A percentile compares a stretch with the other conserved stretches of the same genome.
Evolutionary conservation across 352 stramenopile genomes (phyloP).

Genomic region (Phytopythium aichiense): DNA sequence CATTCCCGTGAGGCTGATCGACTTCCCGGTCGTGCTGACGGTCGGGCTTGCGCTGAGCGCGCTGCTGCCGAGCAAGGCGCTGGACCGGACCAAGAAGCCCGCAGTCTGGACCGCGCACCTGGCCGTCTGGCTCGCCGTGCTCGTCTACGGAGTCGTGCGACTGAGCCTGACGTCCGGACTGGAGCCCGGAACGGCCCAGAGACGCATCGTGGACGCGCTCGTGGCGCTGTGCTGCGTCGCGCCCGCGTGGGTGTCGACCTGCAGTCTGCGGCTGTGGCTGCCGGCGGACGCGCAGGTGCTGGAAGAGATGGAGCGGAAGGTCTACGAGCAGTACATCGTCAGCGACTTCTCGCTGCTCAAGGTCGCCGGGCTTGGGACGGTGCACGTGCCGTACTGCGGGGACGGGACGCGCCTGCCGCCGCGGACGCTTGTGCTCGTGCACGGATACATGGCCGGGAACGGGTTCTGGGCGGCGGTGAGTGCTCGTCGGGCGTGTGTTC

Average conservation of each 20-base stretch:
- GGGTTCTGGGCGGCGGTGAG: conserved; percentile 69
- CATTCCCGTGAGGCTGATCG: conserved; percentile 38
- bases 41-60: conserved; percentile 22
- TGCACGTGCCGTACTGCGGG: conserved; percentile 75
- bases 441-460: conserved; percentile 77
- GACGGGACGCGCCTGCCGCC: conserved; percentile 44
- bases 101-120: not conserved
- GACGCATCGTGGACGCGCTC: conserved; percentile 31
- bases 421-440: conserved; percentile 63
- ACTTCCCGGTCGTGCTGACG: conserved; percentile 60
- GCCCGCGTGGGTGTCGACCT: conserved; percentile 45
- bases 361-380: conserved; percentile 60
- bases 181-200: conserved; percentile 27
- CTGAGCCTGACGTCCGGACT: conserved; percentile 28
- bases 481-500: not conserved
- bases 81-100: conserved; percentile 12
- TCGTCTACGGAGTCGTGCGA: conserved; percentile 49
- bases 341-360: conserved; percentile 51
- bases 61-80: conserved; percentile 17
- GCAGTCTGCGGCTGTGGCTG: conserved; percentile 50
- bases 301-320: conserved; percentile 52
- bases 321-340: conserved; percentile 65
- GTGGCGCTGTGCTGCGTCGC: conserved; percentile 40
- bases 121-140: conserved; percentile 21
- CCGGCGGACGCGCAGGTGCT: conserved; percentile 43